These are phyloP conservation scores for Athelia sp. DNA, from an alignment of 1,284 basidiomycete genomes.

Conservation along the genomic window DNA sequence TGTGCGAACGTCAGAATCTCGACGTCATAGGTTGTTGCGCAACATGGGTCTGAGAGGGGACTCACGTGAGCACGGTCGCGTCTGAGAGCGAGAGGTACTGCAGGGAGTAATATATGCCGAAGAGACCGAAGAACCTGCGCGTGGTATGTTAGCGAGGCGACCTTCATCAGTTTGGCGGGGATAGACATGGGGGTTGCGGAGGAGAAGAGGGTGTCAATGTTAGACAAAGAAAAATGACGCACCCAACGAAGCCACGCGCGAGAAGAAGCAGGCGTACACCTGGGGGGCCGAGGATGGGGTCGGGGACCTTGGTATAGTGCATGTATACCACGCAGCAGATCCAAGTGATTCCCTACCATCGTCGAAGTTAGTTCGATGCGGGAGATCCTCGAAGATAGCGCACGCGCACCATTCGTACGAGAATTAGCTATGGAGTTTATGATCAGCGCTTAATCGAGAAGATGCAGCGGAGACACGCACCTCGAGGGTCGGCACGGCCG, in stretches of 20 bases:
- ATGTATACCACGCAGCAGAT: conserved; percentile 31
- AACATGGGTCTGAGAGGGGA: neutral
- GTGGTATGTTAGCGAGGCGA: too few relatives aligned
- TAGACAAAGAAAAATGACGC: conserved; percentile 12
- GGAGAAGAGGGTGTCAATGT: too few relatives aligned
- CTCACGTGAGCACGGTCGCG: conserved; percentile 71
- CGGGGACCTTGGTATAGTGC: conserved; percentile 41
- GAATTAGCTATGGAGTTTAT: conserved; percentile 22
- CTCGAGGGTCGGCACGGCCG: conserved; percentile 55
- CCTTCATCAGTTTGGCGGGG: too few relatives aligned
- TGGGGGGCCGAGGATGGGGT: conserved; percentile 67
- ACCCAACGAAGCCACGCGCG: conserved; percentile 63
- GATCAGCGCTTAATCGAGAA: neutral
- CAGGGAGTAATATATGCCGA: conserved; percentile 66
- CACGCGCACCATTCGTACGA: conserved; percentile 33
- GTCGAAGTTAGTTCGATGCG: conserved; percentile 1
- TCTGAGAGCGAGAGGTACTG: conserved; percentile 70
- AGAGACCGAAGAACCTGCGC: conserved; percentile 55
- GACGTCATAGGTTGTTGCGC: neutral
- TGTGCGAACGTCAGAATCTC: neutral
- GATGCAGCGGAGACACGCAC: conserved; percentile 25
- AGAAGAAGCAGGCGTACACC: conserved; percentile 56
- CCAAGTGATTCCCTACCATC: conserved; percentile 29
- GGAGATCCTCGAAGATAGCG: neutral
- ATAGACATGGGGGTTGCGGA: too few relatives aligned